Percentiles rank a stretch among this genome's conserved stretches.
Conservation (phyloP, 163 green algal genomes). For the Scenedesmus sp. region DNA sequence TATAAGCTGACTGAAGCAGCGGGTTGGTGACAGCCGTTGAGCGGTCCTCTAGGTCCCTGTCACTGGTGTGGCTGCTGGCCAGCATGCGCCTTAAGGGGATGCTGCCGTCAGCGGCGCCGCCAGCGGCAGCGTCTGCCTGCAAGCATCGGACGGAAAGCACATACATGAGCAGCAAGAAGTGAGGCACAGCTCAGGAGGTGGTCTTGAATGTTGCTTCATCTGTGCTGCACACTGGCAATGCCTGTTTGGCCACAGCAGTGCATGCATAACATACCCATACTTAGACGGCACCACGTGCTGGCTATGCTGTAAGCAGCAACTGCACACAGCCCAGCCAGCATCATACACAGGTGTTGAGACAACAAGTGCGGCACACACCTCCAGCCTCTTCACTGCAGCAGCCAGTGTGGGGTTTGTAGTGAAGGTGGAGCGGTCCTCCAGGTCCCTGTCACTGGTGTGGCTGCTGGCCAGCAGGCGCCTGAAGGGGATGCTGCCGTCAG, state of each 20-base stretch:
- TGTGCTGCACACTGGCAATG: no score
- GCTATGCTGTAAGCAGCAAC: no score
- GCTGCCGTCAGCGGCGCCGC: background rate
- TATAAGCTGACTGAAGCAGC: background rate
- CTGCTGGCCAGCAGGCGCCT: background rate
- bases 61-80: background rate
- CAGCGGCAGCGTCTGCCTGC: background rate
- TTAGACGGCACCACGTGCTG: no score
- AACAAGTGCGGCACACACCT: background rate
- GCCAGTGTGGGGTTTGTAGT: background rate
- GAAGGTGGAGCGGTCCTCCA: background rate
- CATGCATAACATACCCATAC: no score
- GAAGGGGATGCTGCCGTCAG: background rate
- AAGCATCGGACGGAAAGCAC: background rate
- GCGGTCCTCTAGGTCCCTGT: background rate
- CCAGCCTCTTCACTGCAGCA: background rate
- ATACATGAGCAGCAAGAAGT: background rate
- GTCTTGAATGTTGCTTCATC: background rate
- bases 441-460: background rate
- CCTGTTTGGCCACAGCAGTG: no score
- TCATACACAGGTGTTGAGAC: background rate
- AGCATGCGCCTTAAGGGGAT: background rate
- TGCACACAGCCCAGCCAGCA: background rate
- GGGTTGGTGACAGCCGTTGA: background rate
- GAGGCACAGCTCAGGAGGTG: background rate